Percentiles rank a stretch among this genome's conserved stretches.
Conservation (phyloP, 192 early-diverging fungal species). For the Chytriomyces sp. region DNA sequence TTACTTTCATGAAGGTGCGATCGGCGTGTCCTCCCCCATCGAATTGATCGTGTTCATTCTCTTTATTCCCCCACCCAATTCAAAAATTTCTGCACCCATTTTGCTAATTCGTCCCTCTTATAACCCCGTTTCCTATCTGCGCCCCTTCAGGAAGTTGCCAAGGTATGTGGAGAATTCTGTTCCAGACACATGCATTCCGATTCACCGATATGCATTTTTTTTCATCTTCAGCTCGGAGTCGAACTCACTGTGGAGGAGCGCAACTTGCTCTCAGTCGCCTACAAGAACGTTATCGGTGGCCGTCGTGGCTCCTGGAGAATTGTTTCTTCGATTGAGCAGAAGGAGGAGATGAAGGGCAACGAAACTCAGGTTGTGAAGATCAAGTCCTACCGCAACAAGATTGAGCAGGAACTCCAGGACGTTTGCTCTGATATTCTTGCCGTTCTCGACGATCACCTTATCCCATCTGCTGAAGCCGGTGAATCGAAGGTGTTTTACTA, state of each 20-base stretch:
- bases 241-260: conserved; percentile 98
- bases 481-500: conserved; percentile 99
- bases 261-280: conserved; percentile 97
- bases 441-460: conserved; percentile 89
- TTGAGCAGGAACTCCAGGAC: conserved; percentile 92
- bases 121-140: not conserved
- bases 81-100: too few relatives aligned
- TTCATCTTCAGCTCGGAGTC: conserved; percentile 73
- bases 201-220: conserved; percentile 24
- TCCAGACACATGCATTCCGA: conserved; percentile 47
- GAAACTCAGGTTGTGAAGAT: conserved; percentile 88
- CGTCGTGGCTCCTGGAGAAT: conserved; percentile 99
- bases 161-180: conserved; percentile 60
- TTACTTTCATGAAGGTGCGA: conserved; percentile 77
- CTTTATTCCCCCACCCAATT: too few relatives aligned
- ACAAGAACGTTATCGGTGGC: conserved; percentile 99
- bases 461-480: conserved; percentile 87
- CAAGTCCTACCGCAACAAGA: conserved; percentile 92
- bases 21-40: not conserved
- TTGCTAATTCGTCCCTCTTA: not conserved
- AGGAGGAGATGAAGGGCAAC: conserved; percentile 96
- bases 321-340: conserved; percentile 98
- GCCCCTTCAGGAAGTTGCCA: conserved; percentile 69
- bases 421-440: conserved; percentile 95
- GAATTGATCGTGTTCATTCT: not conserved